A percentile compares a stretch with the other conserved stretches of the same genome.
phyloP scores from a whole-genome alignment of 2,329 filamentous ascomycete species.

The Colletotrichum sp. region DNA sequence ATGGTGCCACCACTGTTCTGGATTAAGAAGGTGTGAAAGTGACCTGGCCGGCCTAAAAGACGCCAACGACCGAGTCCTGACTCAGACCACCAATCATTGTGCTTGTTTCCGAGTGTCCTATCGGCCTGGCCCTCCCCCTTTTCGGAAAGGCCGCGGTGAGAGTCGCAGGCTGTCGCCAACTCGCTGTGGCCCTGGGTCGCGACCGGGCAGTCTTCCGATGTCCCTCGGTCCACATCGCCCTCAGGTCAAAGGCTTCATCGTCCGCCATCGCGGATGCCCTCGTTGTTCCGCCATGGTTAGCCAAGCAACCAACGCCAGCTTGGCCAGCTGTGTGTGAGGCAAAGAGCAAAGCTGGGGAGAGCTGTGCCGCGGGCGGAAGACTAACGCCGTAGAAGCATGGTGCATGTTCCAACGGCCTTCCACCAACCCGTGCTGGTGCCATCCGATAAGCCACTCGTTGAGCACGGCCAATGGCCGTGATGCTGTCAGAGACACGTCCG shows the following conservation, averaged over 20 bases:
- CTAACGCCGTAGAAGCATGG: conserved; percentile 20
- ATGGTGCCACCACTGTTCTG: conserved; percentile 23
- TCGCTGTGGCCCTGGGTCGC: neutral
- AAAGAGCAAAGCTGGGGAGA: conserved; percentile 10
- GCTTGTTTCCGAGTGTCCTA: neutral
- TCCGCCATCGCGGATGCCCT: neutral
- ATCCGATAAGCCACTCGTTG: conserved; percentile 15
- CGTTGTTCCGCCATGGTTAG: neutral
- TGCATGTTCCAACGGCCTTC: conserved; percentile 23
- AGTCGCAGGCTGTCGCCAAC: conserved; percentile 1
- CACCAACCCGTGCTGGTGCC: conserved; percentile 14
- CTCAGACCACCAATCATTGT: conserved; percentile 20
- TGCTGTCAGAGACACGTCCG: conserved; percentile 17
- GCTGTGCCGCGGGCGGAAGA: neutral
- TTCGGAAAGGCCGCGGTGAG: conserved; percentile 19
- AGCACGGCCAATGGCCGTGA: conserved; percentile 10
- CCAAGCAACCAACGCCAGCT: conserved; percentile 19
- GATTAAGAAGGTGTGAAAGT: conserved; percentile 21
- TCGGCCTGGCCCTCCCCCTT: conserved; percentile 16
- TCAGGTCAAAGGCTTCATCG: neutral
- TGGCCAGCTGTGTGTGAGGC: neutral
- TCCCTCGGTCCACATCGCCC: neutral
- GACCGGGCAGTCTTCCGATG: neutral
- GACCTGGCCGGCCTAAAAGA: conserved; percentile 14
- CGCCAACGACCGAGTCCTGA: conserved; percentile 20